phyloP scores from a whole-genome alignment of 2,329 filamentous ascomycete genomes.

The Penicillium sp. region DNA sequence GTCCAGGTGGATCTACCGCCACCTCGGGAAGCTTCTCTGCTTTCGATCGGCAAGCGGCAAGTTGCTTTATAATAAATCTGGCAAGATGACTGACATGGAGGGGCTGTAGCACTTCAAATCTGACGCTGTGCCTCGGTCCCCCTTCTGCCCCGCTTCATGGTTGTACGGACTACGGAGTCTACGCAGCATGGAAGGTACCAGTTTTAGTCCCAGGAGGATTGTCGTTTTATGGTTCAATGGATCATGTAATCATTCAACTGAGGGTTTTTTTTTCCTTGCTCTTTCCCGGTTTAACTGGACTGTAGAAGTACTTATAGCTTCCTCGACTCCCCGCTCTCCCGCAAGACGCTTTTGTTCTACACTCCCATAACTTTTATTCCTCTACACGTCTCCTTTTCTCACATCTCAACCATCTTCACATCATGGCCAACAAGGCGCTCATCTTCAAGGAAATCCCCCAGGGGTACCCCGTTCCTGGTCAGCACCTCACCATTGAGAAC shows the following conservation, averaged over 20 bases:
- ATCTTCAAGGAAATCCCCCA: conserved; percentile 65
- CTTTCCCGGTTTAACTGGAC: not conserved
- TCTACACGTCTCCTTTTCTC: not conserved
- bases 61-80: conserved; percentile 19
- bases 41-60: conserved; percentile 6
- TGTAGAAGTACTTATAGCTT: conserved; percentile 6
- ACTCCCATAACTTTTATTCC: no score
- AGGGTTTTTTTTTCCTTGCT: no score
- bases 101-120: not conserved
- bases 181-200: no score
- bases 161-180: not conserved
- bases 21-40: conserved; percentile 25
- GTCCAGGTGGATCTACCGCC: conserved; percentile 5
- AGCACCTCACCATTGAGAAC: conserved; percentile 64
- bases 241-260: no score
- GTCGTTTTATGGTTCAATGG: no score
- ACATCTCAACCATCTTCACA: conserved; percentile 7
- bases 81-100: not conserved
- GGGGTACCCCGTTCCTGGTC: conserved; percentile 61
- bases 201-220: no score
- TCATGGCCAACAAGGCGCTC: conserved; percentile 61
- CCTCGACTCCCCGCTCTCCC: no score
- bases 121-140: conserved; percentile 14
- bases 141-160: conserved; percentile 17
- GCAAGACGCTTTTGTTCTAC: no score